Conservation (phyloP, 2,329 filamentous ascomycete species). For the Zymoseptoria ardabiliae region DNA sequence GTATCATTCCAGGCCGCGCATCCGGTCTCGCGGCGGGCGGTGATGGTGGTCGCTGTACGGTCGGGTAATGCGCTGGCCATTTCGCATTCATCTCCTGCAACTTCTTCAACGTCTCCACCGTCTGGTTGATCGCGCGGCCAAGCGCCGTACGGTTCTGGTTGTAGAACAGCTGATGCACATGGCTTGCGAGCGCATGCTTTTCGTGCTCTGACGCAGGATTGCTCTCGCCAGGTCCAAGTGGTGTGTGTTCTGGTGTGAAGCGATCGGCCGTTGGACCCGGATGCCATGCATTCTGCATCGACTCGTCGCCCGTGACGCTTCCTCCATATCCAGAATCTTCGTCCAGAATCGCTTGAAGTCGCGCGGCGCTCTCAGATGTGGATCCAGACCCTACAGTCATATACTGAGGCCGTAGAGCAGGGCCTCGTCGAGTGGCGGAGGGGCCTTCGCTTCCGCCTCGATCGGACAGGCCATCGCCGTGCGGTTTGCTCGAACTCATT, state of each 20-base stretch:
- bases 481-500: constrained; percentile 30
- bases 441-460: constrained; percentile 16
- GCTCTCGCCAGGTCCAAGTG: constrained; percentile 42
- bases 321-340: constrained; percentile 88
- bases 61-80: constrained; percentile 94
- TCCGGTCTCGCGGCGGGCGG: constrained; percentile 39
- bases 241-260: constrained; percentile 50
- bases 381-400: constrained; percentile 83
- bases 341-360: constrained; percentile 73
- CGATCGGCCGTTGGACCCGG: constrained; percentile 50
- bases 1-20: constrained; percentile 55
- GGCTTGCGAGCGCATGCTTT: constrained; percentile 63
- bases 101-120: constrained; percentile 73
- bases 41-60: constrained; percentile 57
- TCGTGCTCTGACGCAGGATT: constrained; percentile 53
- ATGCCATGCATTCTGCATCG: constrained; percentile 47
- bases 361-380: constrained; percentile 71
- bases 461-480: constrained; percentile 18
- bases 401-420: constrained; percentile 52
- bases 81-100: constrained; percentile 82
- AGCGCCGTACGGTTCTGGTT: constrained; percentile 85
- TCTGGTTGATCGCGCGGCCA: constrained; percentile 78
- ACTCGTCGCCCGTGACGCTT: constrained; percentile 60
- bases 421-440: constrained; percentile 19
- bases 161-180: constrained; percentile 89